These are phyloP conservation scores for Ogataea methanolica DNA, from an alignment of 805 yeast genomes.

Conservation along the genomic window DNA sequence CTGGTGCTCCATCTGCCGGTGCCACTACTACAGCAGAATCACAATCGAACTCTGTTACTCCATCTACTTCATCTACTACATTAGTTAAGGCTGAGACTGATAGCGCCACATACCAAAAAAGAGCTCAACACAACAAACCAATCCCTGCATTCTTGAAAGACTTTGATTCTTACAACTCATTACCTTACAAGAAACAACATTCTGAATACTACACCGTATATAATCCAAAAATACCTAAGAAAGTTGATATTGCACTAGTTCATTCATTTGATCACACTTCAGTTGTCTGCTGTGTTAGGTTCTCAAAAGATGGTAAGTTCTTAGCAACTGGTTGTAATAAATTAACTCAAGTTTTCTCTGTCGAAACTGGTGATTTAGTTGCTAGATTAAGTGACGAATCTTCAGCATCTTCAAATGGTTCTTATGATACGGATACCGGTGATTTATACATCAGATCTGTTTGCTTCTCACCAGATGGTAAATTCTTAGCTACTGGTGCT, in stretches of 20 bases:
- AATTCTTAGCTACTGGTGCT: conserved; percentile 90
- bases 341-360: conserved; percentile 90
- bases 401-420: conserved; percentile 37
- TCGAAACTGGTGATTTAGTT: conserved; percentile 83
- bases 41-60: conserved; percentile 25
- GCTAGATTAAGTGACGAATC: conserved; percentile 84
- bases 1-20: conserved; percentile 1
- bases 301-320: conserved; percentile 85
- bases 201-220: conserved; percentile 84
- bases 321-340: conserved; percentile 97
- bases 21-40: not conserved
- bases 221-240: conserved; percentile 78
- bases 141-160: conserved; percentile 79
- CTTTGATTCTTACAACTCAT: conserved; percentile 72
- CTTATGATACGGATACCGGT: conserved; percentile 60
- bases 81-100: conserved; percentile 21
- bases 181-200: conserved; percentile 75
- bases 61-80: conserved; percentile 10
- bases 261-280: conserved; percentile 89
- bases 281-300: conserved; percentile 95
- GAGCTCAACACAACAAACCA: conserved; percentile 60
- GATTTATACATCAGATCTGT: conserved; percentile 93
- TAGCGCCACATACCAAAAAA: conserved; percentile 35
- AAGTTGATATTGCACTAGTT: conserved; percentile 80
- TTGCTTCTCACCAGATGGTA: conserved; percentile 94